phyloP scores from a whole-genome alignment of 768 basidiomycete species.

The Mycena olivaceomarginata region DNA sequence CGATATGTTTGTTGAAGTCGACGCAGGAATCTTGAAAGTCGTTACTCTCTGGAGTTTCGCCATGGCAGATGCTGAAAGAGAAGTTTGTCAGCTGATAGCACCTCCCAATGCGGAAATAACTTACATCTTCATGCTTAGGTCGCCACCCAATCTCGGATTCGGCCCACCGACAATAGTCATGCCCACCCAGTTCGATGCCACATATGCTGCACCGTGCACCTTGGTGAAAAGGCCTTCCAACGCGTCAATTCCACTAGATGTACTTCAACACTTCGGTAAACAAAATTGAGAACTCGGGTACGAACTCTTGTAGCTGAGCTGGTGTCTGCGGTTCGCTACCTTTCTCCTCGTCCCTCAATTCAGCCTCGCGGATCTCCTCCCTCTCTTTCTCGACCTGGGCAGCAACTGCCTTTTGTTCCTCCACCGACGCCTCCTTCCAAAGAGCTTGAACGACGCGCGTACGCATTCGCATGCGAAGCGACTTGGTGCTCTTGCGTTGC shows the following conservation, averaged over 20 bases:
- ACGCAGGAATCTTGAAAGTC: slow-evolving; percentile 24
- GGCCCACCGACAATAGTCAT: slow-evolving; percentile 15
- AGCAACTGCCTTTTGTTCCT: neutral
- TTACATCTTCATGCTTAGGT: slow-evolving; percentile 26
- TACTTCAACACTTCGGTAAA: too few relatives aligned
- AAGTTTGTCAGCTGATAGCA: neutral
- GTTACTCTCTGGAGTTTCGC: slow-evolving; percentile 17
- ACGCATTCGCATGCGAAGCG: neutral
- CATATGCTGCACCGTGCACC: neutral
- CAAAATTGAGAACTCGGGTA: too few relatives aligned
- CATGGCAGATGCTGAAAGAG: slow-evolving; percentile 16
- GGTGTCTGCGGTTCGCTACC: neutral
- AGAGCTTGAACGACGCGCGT: neutral
- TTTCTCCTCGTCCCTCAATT: neutral
- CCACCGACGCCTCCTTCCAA: slow-evolving; percentile 2
- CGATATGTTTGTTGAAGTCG: slow-evolving; percentile 17
- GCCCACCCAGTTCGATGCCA: neutral
- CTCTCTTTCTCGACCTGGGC: slow-evolving; percentile 13
- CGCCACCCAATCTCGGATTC: slow-evolving; percentile 13
- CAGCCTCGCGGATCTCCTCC: neutral
- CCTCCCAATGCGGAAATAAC: neutral
- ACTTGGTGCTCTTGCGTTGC: neutral
- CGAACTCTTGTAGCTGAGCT: slow-evolving; percentile 6
- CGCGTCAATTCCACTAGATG: slow-evolving; percentile 6
- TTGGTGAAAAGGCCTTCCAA: neutral